phyloP scores from a whole-genome alignment of 2,329 filamentous ascomycete species.

The Sporothrix curviconia region DNA sequence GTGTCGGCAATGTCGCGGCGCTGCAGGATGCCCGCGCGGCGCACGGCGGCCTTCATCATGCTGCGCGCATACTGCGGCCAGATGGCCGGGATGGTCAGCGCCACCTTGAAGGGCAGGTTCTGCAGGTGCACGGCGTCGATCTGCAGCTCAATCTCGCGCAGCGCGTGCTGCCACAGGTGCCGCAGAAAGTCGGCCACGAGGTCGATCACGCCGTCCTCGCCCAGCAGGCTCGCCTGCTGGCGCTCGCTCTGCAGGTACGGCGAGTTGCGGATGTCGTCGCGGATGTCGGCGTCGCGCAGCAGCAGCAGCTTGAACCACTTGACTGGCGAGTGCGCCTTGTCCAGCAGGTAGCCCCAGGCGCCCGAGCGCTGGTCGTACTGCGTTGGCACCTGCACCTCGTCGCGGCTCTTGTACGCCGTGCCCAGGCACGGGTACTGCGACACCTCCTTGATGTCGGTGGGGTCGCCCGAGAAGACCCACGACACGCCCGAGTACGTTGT shows the following conservation, averaged over 20 bases:
- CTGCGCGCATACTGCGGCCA: slow-evolving; percentile 35
- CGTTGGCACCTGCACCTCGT: slow-evolving; percentile 17
- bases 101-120: slow-evolving; percentile 28
- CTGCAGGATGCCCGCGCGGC: slow-evolving; percentile 31
- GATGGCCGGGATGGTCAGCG: slow-evolving; percentile 40
- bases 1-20: slow-evolving; percentile 25
- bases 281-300: slow-evolving; percentile 15
- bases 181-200: slow-evolving; percentile 30
- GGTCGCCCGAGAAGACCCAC: slow-evolving; percentile 14
- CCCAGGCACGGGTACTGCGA: slow-evolving; percentile 1
- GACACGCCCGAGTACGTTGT: slow-evolving; percentile 18
- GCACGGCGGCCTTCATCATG: slow-evolving; percentile 32
- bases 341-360: slow-evolving; percentile 10
- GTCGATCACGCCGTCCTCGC: slow-evolving; percentile 20
- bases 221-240: background rate
- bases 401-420: slow-evolving; percentile 16
- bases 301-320: slow-evolving; percentile 19
- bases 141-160: slow-evolving; percentile 21
- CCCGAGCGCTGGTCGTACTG: slow-evolving; percentile 6
- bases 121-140: background rate
- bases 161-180: slow-evolving; percentile 28
- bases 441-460: slow-evolving; percentile 5
- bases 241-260: slow-evolving; percentile 7
- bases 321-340: slow-evolving; percentile 6
- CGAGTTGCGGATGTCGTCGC: slow-evolving; percentile 12